phyloP scores from a whole-genome alignment of 2,329 filamentous ascomycete genomes.

The Gaeumannomyces sp. region DNA sequence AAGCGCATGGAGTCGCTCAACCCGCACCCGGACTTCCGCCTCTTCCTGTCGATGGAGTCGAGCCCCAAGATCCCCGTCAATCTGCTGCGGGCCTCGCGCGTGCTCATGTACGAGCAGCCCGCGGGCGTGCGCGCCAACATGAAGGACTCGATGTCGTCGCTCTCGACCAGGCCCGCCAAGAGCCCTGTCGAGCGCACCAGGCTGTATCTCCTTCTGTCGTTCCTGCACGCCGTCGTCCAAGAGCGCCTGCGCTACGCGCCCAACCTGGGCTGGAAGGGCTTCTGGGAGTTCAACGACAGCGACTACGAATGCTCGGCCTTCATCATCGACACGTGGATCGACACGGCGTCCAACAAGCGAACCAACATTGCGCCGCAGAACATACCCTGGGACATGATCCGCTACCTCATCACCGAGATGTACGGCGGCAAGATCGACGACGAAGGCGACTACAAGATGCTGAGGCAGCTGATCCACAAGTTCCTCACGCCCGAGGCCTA shows the following conservation, averaged over 20 bases:
- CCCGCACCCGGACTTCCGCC: constrained; percentile 83
- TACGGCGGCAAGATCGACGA: constrained; percentile 98
- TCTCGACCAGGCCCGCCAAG: constrained; percentile 70
- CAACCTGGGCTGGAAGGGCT: constrained; percentile 91
- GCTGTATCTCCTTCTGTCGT: constrained; percentile 84
- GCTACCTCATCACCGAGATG: constrained; percentile 83
- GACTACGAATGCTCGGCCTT: constrained; percentile 98
- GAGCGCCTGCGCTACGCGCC: constrained; percentile 92
- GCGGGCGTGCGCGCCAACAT: constrained; percentile 96
- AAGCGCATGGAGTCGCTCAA: constrained; percentile 95
- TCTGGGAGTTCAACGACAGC: constrained; percentile 99
- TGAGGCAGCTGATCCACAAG: constrained; percentile 65
- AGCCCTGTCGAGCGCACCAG: constrained; percentile 85
- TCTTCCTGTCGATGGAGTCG: constrained; percentile 97
- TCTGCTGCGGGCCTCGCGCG: constrained; percentile 82
- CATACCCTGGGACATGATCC: constrained; percentile 94
- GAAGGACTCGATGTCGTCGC: constrained; percentile 88
- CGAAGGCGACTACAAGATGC: constrained; percentile 70
- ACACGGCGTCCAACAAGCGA: constrained; percentile 71
- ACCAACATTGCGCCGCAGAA: constrained; percentile 91
- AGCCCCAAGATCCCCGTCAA: constrained; percentile 97
- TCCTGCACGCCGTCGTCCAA: constrained; percentile 93
- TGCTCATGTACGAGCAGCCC: constrained; percentile 97
- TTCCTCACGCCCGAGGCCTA: constrained; percentile 86
- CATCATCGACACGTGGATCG: constrained; percentile 93